A percentile compares a stretch with the other conserved stretches of the same genome.
These are phyloP conservation scores for Acanthamoeba royreba DNA, from an alignment of 208 protist genomes.

Conservation along the genomic window DNA sequence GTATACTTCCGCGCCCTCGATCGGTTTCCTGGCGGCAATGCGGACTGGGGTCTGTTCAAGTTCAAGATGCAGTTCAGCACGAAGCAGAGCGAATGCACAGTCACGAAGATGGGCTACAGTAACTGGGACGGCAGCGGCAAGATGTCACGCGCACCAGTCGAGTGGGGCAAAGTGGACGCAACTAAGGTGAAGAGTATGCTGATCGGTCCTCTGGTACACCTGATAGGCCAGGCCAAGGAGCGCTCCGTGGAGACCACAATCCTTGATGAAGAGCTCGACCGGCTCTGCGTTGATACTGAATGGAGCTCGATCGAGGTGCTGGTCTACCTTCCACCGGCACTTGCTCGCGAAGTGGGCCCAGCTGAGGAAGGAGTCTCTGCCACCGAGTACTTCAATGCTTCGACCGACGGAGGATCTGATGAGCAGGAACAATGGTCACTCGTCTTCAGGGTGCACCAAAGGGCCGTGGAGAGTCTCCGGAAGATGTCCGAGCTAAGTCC, in stretches of 20 bases:
- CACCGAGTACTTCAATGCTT: not conserved
- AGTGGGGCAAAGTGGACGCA: not conserved
- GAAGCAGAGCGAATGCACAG: not conserved
- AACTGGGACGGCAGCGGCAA: not conserved
- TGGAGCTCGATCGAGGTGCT: slow-evolving; percentile 7
- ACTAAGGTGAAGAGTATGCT: not conserved
- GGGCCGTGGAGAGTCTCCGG: not conserved
- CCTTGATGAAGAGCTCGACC: not conserved
- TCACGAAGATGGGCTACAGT: not conserved
- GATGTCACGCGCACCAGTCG: not conserved
- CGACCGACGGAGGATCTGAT: not conserved
- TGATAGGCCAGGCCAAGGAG: not conserved
- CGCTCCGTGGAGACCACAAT: not conserved
- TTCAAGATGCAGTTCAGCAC: not conserved
- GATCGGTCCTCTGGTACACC: not conserved
- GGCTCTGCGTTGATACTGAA: not conserved
- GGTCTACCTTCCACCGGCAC: not conserved
- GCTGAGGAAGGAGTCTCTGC: not conserved
- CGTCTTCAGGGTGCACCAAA: not conserved
- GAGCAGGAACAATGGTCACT: not conserved
- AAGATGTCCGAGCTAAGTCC: not conserved
- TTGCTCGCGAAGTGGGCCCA: not conserved
- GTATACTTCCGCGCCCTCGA: slow-evolving; percentile 1
- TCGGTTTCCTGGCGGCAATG: not conserved
- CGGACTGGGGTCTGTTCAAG: not conserved